A percentile compares a stretch with the other conserved stretches of the same genome.
Conservation (phyloP, 129 eudicot genomes). For the Gnaphalium uliginosum region DNA sequence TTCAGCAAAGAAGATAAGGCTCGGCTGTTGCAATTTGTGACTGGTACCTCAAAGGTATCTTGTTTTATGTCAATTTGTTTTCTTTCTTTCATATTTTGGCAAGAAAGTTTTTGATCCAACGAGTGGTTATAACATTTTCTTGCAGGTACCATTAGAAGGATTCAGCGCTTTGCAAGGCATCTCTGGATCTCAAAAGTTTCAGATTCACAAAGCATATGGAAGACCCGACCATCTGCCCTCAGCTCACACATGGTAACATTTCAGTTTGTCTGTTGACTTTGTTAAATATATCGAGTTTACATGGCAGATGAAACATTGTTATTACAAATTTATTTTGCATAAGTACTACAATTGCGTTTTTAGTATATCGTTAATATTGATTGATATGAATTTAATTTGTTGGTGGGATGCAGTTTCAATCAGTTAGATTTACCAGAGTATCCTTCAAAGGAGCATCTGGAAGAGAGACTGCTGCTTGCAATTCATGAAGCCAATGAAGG, state of each 20-base stretch:
- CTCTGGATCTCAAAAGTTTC: conserved; percentile 96
- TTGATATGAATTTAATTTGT: not conserved
- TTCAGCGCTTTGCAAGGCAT: conserved; percentile 98
- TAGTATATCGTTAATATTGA: not conserved
- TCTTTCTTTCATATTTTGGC: not conserved
- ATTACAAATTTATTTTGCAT: not conserved
- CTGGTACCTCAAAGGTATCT: conserved; percentile 95
- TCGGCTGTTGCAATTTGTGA: conserved; percentile 94
- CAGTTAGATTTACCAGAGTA: conserved; percentile 95
- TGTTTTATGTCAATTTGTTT: not conserved
- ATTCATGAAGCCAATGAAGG: conserved; percentile 98
- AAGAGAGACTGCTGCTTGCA: conserved; percentile 90
- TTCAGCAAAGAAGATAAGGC: conserved; percentile 99
- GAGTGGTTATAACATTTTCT: not conserved
- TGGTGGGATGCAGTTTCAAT: conserved; percentile 73
- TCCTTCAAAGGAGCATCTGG: conserved; percentile 82
- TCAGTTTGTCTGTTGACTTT: not conserved
- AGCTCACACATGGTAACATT: conserved; percentile 92
- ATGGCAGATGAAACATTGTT: not conserved
- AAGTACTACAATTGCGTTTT: not conserved
- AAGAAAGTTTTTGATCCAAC: not conserved
- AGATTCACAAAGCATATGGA: conserved; percentile 98
- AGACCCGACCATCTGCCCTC: conserved; percentile 91
- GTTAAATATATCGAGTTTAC: not conserved
- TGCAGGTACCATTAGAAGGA: conserved; percentile 97